These are phyloP conservation scores for Aaosphaeria arxii DNA, from an alignment of 2,329 filamentous ascomycete genomes.

Conservation along the genomic window DNA sequence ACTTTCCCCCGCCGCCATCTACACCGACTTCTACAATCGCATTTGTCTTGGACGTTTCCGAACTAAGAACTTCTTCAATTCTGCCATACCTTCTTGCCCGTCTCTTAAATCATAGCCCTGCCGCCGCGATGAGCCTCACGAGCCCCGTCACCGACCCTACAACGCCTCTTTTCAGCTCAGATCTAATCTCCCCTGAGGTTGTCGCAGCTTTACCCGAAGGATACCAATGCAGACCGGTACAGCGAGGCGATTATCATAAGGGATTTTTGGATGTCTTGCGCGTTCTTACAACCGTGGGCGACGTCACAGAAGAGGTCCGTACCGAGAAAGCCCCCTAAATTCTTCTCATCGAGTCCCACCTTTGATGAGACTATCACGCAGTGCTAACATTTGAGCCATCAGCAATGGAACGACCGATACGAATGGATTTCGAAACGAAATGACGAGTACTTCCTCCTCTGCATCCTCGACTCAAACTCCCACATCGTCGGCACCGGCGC, in stretches of 20 bases:
- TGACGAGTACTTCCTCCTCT: slow-evolving; percentile 81
- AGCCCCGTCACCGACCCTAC: slow-evolving; percentile 20
- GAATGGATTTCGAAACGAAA: slow-evolving; percentile 74
- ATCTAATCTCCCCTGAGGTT: slow-evolving; percentile 76
- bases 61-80: no score
- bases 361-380: no score
- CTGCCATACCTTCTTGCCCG: no score
- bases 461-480: slow-evolving; percentile 70
- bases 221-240: slow-evolving; percentile 79
- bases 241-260: slow-evolving; percentile 70
- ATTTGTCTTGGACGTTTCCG: no score
- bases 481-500: slow-evolving; percentile 87
- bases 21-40: no score
- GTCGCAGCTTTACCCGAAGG: slow-evolving; percentile 69
- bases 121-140: slow-evolving; percentile 1
- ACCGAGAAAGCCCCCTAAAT: not conserved
- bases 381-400: not conserved
- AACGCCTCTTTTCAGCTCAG: slow-evolving; percentile 68
- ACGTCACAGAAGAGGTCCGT: slow-evolving; percentile 65
- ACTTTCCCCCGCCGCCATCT: no score
- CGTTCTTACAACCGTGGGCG: slow-evolving; percentile 89
- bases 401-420: slow-evolving; percentile 71
- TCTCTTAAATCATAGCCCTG: no score
- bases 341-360: no score
- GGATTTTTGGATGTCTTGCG: slow-evolving; percentile 90